Conservation (phyloP, 1,284 basidiomycete genomes). For the Erythrobasidium hasegawianum region DNA sequence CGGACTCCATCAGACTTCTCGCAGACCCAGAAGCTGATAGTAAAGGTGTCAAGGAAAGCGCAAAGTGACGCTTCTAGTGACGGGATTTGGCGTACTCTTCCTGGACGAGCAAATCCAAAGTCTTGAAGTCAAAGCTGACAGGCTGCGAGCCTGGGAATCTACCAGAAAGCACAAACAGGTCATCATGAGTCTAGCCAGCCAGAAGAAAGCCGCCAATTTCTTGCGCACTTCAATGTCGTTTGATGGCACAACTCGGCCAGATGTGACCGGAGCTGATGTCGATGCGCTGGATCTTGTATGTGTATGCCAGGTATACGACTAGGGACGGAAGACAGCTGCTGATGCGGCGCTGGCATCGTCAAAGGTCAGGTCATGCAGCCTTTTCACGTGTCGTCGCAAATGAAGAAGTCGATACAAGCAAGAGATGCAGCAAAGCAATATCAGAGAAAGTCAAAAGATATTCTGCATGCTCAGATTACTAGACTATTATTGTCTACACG, state of each 20-base stretch:
- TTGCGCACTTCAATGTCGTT: slow-evolving; percentile 35
- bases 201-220: not conserved
- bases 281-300: slow-evolving; percentile 36
- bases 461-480: too few species aligned
- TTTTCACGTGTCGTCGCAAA: too few species aligned
- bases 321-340: slow-evolving; percentile 37
- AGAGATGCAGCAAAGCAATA: too few species aligned
- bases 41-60: slow-evolving; percentile 12
- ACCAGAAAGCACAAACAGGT: not conserved
- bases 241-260: slow-evolving; percentile 39
- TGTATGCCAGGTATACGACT: slow-evolving; percentile 38
- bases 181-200: not conserved
- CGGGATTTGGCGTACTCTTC: slow-evolving; percentile 64
- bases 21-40: slow-evolving; percentile 89
- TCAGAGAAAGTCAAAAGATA: too few species aligned
- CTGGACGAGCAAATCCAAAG: slow-evolving; percentile 69
- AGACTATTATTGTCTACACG: too few species aligned
- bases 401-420: too few species aligned
- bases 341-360: not conserved
- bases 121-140: slow-evolving; percentile 70
- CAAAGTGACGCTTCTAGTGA: slow-evolving; percentile 19
- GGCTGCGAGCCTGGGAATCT: slow-evolving; percentile 93
- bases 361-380: too few species aligned
- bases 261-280: slow-evolving; percentile 39
- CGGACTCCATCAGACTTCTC: slow-evolving; percentile 99